Evolutionary conservation across 2,329 filamentous ascomycete species (phyloP).

Genomic region (Penicillium psychrosexuale): DNA sequence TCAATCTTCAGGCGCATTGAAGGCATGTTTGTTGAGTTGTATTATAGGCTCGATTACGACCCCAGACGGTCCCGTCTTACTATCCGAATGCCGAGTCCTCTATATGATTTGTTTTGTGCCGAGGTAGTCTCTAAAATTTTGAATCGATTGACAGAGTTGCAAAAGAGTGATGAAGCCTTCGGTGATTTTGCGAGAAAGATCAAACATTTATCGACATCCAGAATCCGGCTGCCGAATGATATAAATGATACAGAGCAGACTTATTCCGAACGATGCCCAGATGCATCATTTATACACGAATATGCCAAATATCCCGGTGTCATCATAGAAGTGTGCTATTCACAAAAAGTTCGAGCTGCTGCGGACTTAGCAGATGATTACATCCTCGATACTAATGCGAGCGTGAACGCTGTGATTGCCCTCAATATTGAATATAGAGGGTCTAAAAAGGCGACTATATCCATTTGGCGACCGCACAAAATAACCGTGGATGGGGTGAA

Average conservation of each 20-base stretch:
- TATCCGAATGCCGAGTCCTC: conserved; percentile 9
- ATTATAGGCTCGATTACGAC: conserved; percentile 8
- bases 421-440: conserved; percentile 6
- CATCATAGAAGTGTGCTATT: conserved; percentile 10
- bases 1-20: not conserved
- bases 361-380: conserved; percentile 8
- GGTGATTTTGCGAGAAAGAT: not conserved
- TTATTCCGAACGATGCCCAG: not conserved
- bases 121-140: not conserved
- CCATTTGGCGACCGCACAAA: conserved; percentile 6
- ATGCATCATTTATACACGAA: not conserved
- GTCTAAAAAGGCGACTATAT: conserved; percentile 5
- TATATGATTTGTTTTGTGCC: not conserved
- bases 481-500: not conserved
- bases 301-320: not conserved
- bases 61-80: conserved; percentile 3
- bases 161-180: not conserved
- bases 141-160: not conserved
- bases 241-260: not conserved
- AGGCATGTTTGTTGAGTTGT: not conserved
- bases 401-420: conserved; percentile 7
- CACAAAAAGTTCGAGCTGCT: conserved; percentile 2
- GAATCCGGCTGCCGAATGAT: not conserved
- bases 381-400: conserved; percentile 5
- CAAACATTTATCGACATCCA: not conserved